Conservation (phyloP, 148 eudicot species). For the Rhododendron williamsianum region DNA sequence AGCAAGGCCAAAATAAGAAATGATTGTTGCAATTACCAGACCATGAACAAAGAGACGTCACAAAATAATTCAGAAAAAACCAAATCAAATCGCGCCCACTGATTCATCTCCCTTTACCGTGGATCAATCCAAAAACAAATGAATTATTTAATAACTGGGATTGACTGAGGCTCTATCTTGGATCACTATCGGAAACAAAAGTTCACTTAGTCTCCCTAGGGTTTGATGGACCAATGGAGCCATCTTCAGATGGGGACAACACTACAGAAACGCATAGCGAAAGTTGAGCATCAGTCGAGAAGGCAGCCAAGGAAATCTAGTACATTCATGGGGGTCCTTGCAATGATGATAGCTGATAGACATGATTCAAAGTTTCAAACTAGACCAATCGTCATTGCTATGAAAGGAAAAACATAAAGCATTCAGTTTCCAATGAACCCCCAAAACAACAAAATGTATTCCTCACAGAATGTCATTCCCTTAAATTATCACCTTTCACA, state of each 20-base stretch:
- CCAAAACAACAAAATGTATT: neutral
- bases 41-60: neutral
- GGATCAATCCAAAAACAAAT: neutral
- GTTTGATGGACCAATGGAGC: neutral
- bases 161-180: neutral
- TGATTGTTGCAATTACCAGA: neutral
- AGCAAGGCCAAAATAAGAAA: neutral
- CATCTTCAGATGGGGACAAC: neutral
- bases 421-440: neutral
- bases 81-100: neutral
- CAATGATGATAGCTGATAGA: neutral
- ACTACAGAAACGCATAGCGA: neutral
- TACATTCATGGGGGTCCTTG: neutral
- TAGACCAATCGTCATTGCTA: neutral
- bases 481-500: neutral
- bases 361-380: slow-evolving; percentile 7
- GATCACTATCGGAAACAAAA: neutral
- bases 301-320: neutral
- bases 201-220: neutral
- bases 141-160: no score
- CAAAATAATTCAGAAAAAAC: neutral
- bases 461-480: neutral
- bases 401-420: neutral
- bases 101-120: neutral
- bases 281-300: neutral